These are phyloP conservation scores for Trametes cingulata DNA, from an alignment of 768 basidiomycete species.

Conservation along the genomic window DNA sequence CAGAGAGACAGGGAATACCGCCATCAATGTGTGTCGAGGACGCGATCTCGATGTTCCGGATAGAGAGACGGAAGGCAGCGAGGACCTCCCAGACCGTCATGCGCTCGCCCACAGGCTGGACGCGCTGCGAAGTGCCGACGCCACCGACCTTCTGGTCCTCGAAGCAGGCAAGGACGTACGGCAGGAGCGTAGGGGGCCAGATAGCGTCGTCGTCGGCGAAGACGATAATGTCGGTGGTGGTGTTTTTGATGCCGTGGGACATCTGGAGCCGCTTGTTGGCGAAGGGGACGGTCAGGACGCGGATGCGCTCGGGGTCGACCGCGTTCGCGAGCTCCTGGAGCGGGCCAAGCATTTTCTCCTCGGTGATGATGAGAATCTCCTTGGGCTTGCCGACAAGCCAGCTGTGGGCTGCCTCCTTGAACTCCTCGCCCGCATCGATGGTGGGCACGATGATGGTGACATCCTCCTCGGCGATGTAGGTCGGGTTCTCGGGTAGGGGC, in stretches of 20 bases:
- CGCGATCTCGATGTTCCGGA: conserved; percentile 92
- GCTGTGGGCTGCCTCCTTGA: conserved; percentile 88
- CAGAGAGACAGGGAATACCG: conserved; percentile 88
- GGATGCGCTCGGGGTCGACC: conserved; percentile 82
- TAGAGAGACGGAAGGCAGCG: conserved; percentile 88
- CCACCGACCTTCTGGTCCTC: conserved; percentile 94
- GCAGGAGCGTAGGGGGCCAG: conserved; percentile 91
- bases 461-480: conserved; percentile 87
- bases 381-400: conserved; percentile 94
- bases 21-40: conserved; percentile 92
- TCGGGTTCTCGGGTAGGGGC: conserved; percentile 86
- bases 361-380: conserved; percentile 74
- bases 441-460: conserved; percentile 97
- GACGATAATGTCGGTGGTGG: conserved; percentile 89
- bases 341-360: conserved; percentile 89
- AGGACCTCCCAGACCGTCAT: conserved; percentile 97
- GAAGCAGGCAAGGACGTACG: conserved; percentile 86
- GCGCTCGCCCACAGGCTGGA: conserved; percentile 70
- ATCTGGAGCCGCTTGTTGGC: conserved; percentile 95
- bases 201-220: conserved; percentile 96
- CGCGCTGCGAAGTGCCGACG: conserved; percentile 88
- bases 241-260: conserved; percentile 89
- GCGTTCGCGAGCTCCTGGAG: conserved; percentile 86
- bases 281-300: conserved; percentile 87
- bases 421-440: conserved; percentile 94